A percentile compares a stretch with the other conserved stretches of the same genome.
Evolutionary conservation across 176 grass and related monocot species (phyloP).

Genomic region (Oropetium thomaeum): DNA sequence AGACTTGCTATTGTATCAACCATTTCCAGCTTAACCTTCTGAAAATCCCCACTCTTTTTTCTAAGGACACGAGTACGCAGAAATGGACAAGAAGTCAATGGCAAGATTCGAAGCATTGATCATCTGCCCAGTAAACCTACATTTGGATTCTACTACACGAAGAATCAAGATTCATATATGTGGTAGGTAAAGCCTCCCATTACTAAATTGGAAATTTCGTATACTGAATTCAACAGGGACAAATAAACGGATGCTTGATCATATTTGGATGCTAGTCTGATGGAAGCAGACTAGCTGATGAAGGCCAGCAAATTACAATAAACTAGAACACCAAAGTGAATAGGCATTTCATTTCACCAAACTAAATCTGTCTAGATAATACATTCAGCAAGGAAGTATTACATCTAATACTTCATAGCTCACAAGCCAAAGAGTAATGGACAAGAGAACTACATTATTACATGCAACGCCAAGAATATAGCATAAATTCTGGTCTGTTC

Average conservation of each 20-base stretch:
- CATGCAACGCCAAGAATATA: neutral
- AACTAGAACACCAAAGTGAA: neutral
- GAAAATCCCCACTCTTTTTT: slow-evolving; percentile 13
- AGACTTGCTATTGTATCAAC: slow-evolving; percentile 14
- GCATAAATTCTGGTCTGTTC: neutral
- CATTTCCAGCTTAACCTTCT: slow-evolving; percentile 13
- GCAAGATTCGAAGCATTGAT: slow-evolving; percentile 6
- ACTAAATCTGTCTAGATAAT: neutral
- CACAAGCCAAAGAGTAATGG: neutral
- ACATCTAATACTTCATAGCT: neutral
- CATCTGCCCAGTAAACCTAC: slow-evolving; percentile 32
- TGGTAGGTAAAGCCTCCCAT: slow-evolving; percentile 13
- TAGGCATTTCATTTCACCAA: neutral
- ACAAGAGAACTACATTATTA: neutral
- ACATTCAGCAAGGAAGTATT: neutral
- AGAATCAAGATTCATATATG: slow-evolving; percentile 24
- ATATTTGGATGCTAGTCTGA: slow-evolving; percentile 1
- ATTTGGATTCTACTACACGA: slow-evolving; percentile 33
- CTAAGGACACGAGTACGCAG: slow-evolving; percentile 7
- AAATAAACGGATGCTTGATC: slow-evolving; percentile 1
- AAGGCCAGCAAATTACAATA: neutral
- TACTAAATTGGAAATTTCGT: too few relatives aligned
- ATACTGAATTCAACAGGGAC: neutral
- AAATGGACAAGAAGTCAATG: slow-evolving; percentile 12
- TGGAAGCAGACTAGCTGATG: neutral